Base-by-base conservation (phyloP, 768 basidiomycete genomes). In the Podaxis pistillaris region DNA sequence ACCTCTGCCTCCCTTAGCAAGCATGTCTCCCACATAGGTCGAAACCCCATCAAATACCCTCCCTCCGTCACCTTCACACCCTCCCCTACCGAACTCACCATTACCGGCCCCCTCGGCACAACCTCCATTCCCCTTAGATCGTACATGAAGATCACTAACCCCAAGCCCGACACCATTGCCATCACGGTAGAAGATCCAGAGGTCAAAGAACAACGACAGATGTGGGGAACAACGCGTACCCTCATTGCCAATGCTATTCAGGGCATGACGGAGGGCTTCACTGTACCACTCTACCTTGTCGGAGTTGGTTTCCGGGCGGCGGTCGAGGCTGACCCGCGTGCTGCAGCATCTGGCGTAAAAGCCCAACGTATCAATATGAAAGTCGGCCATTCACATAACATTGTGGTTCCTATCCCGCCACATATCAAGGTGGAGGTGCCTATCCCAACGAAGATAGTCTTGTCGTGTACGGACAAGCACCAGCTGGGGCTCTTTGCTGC, bases 221-320 rank as follows among this genome's bases (percentile, higher is more conserved):
- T 93, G 83, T 98, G 96, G 96, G 96, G 96, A n/a, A 86, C 93
- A 50, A 96, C 93, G 13, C 87, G 96, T 58, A 90, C 94, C 0
- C 82, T 95, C 66, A 91, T 98, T 72, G 79, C 83, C 66, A 98
- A 98, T 72, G 95, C 96, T 15, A 85, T 99, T 65, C 81, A 78
- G 13, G 96, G 96, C 47, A 93, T 98, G 81, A 90, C 93, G 4
- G 84, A 88, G 63, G 96, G 96, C 3, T 98, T 93, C 77, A 83
- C 82, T 0, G 81, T 93, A 8, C 88, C 93, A 13, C 74, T 99
- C 15, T 89, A 89, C 70, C 85, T 99, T 65, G 96, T 98, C 65
- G 96, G 96, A 17, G 94, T 99, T 37, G 96, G 96, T 1, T 99
- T 94, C 78, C 83, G 96, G 69, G 95, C 89, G 7, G 86, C 86